Conservation (phyloP, 2,329 filamentous ascomycete genomes). For the Aspergillus latus region DNA sequence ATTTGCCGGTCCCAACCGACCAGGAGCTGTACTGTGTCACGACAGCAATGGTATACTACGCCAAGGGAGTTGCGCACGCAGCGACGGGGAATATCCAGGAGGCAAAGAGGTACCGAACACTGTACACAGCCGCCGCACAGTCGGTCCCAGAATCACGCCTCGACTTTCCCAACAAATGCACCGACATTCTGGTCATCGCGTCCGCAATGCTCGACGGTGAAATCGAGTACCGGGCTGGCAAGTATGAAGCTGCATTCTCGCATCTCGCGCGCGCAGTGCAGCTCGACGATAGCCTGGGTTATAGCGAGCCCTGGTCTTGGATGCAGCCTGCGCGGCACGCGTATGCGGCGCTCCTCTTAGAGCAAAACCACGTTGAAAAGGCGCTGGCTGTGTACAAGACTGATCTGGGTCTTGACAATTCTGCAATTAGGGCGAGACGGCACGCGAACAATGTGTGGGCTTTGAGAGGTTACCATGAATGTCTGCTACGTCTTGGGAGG, state of each 20-base stretch:
- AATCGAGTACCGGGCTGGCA: conserved; percentile 65
- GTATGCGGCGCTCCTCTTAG: conserved; percentile 66
- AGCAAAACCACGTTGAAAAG: conserved; percentile 60
- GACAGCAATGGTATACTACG: conserved; percentile 67
- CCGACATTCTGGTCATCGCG: conserved; percentile 63
- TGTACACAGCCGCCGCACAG: conserved; percentile 54
- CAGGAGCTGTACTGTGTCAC: conserved; percentile 65
- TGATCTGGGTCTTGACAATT: conserved; percentile 60
- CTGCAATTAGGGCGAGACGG: conserved; percentile 62
- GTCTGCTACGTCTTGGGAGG: conserved; percentile 57
- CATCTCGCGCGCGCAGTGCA: conserved; percentile 58
- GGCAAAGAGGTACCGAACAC: conserved; percentile 53
- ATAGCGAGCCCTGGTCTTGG: conserved; percentile 77
- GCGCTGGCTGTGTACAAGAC: conserved; percentile 59
- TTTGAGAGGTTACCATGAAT: conserved; percentile 71
- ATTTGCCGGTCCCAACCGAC: conserved; percentile 58
- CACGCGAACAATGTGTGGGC: conserved; percentile 76
- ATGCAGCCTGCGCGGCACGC: conserved; percentile 74
- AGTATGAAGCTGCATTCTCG: conserved; percentile 59
- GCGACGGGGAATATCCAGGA: conserved; percentile 56
- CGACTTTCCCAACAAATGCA: conserved; percentile 66
- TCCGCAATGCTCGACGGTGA: conserved; percentile 70
- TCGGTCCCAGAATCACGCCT: conserved; percentile 60
- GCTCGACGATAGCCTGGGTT: conserved; percentile 64
- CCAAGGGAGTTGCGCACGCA: conserved; percentile 65